Base-by-base conservation (phyloP, 176 grass and related monocot species). In the Puccinellia tenuiflora region DNA sequence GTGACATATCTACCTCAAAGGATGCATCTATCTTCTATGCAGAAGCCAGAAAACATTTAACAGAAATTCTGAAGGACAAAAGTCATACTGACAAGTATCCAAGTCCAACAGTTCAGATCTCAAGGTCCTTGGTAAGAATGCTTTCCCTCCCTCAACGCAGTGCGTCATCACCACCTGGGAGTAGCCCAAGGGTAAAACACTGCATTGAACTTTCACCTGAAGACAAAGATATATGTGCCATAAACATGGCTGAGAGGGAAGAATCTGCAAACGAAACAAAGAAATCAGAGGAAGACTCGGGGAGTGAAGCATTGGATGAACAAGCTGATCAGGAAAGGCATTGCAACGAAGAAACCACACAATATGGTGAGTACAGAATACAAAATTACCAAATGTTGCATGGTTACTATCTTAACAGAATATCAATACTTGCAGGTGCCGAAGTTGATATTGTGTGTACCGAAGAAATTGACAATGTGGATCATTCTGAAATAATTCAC, bases 21-120 rank as follows among this genome's bases (percentile, higher is more conserved):
- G 61, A 59, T 86, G 77, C 78, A 46, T 96, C 78, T 80, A 56
- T 77, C 29, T 92, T 99, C 63, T 96, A 96, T 52, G 83, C 90
- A 50, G 89, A 93, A 66, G 96, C 93, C 18, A 99, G 84, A 90
- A 99, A 92, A 68, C 96, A 93, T 90, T 74, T 96, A 57, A 88
- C 85, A 40, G 87, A 96, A 30, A 88, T 96, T 73, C 73, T 96
- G 18, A 78, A 90, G 76, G 54, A 83, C 35, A 87, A 81, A 82
- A 87, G 43, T 79, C 73, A 83, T 83, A 75, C 37, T 35, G 28
- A 64, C 77, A 77, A 86, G 55, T 63, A 48, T 50, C 86, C 87
- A 48, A 82, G 39, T 42, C 81, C 87, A 48, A 73, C 25, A 7
- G 61, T 88, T 40, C 83, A 70, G 42, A 55, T 46, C 69, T 88